Evolutionary conservation across 768 basidiomycete genomes (phyloP), one percentile per base, ranked within the genome.

Genomic region (Termitomyces sp.): DNA sequence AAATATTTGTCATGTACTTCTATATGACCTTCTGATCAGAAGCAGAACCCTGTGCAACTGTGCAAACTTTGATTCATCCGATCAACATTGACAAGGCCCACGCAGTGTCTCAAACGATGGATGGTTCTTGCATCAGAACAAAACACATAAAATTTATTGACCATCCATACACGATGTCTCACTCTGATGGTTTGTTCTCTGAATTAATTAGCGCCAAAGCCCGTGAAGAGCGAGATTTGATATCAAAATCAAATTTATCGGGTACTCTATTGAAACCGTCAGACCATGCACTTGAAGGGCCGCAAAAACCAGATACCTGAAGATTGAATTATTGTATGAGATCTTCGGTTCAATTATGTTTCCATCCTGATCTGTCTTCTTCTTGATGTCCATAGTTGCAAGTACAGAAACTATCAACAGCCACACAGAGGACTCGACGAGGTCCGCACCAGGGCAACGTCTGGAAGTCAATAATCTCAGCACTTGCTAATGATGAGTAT

Each of bases 371-470:
- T 57, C 61, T 1, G 11, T n/a, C 15, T 42, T 54, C 49, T 65
- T 65, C 20, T 28, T 45, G 52, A 65, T 65, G 13, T 62, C 45
- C 40, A 65, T 42, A 5, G 58, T 59, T 3, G 64, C 56, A 20
- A 65, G 48, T 16, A 59, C 51, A 3, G 64, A 54, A 33, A 42
- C 61, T 15, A 63, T 60, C 4, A 63, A 51, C 7, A 65, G 48
- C 64, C 64, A 65, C 9, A 62, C 52, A 12, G 61, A 59, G 7
- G 61, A 59, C 32, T 65, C 61, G 8, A 63, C 64, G n/a, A 65
- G 38, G 54, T 59, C 48, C 3, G 55, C 52, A 20, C 62, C 62
- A 46, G 62, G 62, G 38, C 62, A 63, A 18, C 57, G 51, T 28
- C 62, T 63, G 15, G n/a, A 40, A 12, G 36, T 11, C 44, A 40